Evolutionary conservation across 2,329 filamentous ascomycete genomes (phyloP).

Genomic region (Pseudocercospora pini-densiflorae): DNA sequence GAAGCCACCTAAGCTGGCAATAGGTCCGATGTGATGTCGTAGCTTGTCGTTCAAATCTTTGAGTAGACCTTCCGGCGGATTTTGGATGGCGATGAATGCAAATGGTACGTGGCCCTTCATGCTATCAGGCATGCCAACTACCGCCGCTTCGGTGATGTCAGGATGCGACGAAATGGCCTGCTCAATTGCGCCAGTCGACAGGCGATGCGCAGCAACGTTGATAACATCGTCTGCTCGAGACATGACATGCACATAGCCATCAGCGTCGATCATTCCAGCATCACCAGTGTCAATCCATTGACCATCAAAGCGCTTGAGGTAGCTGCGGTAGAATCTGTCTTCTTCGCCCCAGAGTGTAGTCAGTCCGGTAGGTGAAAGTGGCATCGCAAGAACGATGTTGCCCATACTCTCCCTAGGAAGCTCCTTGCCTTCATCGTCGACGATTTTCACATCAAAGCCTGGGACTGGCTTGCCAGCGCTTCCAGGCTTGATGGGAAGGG

Average conservation of each 20-base stretch:
- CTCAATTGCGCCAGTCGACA: constrained; percentile 88
- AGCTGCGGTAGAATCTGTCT: constrained; percentile 82
- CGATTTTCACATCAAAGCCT: constrained; percentile 83
- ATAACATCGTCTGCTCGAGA: constrained; percentile 80
- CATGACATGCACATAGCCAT: constrained; percentile 66
- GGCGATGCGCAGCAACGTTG: constrained; percentile 91
- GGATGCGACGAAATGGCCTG: constrained; percentile 86
- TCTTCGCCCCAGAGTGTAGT: constrained; percentile 86
- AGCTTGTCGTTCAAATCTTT: constrained; percentile 73
- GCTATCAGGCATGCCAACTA: constrained; percentile 82
- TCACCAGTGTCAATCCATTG: constrained; percentile 92
- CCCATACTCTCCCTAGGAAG: constrained; percentile 77
- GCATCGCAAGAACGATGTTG: constrained; percentile 84
- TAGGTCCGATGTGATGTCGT: constrained; percentile 81
- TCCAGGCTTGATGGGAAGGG: constrained; percentile 74
- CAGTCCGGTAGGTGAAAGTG: constrained; percentile 84
- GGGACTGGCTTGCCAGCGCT: constrained; percentile 91
- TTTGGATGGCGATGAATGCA: constrained; percentile 74
- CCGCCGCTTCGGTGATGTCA: constrained; percentile 78
- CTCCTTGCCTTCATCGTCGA: constrained; percentile 78
- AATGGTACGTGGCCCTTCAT: constrained; percentile 93
- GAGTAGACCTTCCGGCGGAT: constrained; percentile 55
- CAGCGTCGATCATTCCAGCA: constrained; percentile 80
- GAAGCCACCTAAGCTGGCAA: constrained; percentile 83
- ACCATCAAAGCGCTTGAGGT: constrained; percentile 79